These are phyloP conservation scores for Pseudoneurospora amorphoporcata DNA, from an alignment of 495 filamentous ascomycete genomes.

Conservation along the genomic window DNA sequence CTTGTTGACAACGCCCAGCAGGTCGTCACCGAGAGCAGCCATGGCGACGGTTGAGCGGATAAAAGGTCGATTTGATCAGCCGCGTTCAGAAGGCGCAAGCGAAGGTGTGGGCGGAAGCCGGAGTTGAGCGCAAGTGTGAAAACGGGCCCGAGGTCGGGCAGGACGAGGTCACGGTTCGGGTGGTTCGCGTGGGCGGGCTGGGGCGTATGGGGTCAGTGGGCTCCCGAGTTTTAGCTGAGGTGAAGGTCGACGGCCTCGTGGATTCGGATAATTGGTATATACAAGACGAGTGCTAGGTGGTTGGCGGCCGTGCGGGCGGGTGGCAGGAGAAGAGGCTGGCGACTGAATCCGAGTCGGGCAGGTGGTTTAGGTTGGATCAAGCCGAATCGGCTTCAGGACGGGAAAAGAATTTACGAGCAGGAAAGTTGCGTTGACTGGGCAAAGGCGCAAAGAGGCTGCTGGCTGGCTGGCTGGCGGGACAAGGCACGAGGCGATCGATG, in stretches of 20 bases:
- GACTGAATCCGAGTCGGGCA: not conserved
- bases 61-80: not conserved
- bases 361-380: not conserved
- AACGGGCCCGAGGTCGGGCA: not conserved
- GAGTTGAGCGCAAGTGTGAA: not conserved
- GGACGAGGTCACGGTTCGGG: not conserved
- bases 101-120: not conserved
- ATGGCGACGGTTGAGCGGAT: slow-evolving; percentile 23
- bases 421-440: not conserved
- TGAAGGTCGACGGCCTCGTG: not conserved
- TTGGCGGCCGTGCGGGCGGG: not conserved
- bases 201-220: not conserved
- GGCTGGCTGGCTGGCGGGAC: not conserved
- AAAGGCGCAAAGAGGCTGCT: not conserved
- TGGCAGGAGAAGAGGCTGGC: not conserved
- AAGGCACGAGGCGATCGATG: not conserved
- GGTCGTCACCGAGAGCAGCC: slow-evolving; percentile 74
- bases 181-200: not conserved
- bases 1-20: slow-evolving; percentile 89
- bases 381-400: not conserved
- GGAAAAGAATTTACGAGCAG: not conserved
- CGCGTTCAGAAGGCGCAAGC: not conserved
- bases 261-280: not conserved
- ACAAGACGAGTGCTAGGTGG: not conserved
- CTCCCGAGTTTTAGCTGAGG: not conserved